A percentile compares a stretch with the other conserved stretches of the same genome.
Conservation (phyloP, 83 land plant genomes). For the Diphasiastrum complanatum region DNA sequence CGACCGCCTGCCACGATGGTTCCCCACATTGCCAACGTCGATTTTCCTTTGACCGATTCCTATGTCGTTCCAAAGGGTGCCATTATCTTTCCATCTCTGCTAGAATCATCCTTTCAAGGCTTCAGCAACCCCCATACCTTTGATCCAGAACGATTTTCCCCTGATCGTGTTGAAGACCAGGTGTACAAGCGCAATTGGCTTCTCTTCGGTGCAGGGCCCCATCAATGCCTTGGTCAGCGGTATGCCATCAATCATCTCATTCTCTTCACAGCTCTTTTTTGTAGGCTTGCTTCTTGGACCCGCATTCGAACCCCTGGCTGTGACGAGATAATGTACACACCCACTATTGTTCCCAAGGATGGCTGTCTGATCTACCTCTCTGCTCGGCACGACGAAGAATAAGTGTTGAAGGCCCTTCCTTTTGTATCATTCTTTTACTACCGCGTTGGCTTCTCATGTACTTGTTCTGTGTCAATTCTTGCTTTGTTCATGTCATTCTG, state of each 20-base stretch:
- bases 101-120: slow-evolving; percentile 84
- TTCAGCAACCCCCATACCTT: slow-evolving; percentile 69
- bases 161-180: slow-evolving; percentile 61
- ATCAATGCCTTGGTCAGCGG: slow-evolving; percentile 91
- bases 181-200: slow-evolving; percentile 62
- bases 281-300: slow-evolving; percentile 47
- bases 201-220: slow-evolving; percentile 81
- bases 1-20: slow-evolving; percentile 87
- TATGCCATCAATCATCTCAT: slow-evolving; percentile 78
- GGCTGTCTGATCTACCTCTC: slow-evolving; percentile 42
- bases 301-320: slow-evolving; percentile 55
- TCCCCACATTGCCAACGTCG: slow-evolving; percentile 69
- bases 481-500: too few relatives aligned
- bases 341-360: slow-evolving; percentile 86
- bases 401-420: too few relatives aligned
- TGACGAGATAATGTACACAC: slow-evolving; percentile 68
- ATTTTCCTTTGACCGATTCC: slow-evolving; percentile 58
- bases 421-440: too few relatives aligned
- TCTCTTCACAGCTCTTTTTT: slow-evolving; percentile 67
- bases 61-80: slow-evolving; percentile 85
- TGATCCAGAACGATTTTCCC: slow-evolving; percentile 82
- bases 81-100: slow-evolving; percentile 73
- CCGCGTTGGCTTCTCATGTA: too few relatives aligned
- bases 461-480: too few relatives aligned
- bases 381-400: too few relatives aligned